phyloP scores from a whole-genome alignment of 306 rosid genomes.

The Glycine tomentella region DNA sequence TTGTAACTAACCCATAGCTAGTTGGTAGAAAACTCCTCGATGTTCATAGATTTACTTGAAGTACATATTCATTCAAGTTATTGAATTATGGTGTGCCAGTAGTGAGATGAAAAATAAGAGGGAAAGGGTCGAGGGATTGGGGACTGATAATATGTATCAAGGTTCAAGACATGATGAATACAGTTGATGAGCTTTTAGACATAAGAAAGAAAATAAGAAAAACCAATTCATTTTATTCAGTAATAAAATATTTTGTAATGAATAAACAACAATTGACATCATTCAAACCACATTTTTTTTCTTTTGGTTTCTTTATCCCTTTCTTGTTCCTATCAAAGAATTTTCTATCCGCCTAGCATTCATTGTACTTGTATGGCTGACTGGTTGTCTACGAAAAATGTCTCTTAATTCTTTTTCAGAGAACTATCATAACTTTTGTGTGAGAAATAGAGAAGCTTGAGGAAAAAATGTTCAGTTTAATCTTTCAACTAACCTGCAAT shows the following conservation, averaged over 20 bases:
- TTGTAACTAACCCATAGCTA: no score
- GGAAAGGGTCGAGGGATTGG: no score
- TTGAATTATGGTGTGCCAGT: neutral
- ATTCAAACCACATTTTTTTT: slow-evolving; percentile 22
- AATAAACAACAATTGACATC: slow-evolving; percentile 29
- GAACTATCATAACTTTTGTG: slow-evolving; percentile 8
- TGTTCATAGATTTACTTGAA: neutral
- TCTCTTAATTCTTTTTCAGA: slow-evolving; percentile 11
- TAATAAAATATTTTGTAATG: slow-evolving; percentile 16
- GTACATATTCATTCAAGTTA: neutral
- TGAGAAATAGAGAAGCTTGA: slow-evolving; percentile 37
- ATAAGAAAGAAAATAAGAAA: slow-evolving; percentile 6
- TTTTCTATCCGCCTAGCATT: slow-evolving; percentile 37
- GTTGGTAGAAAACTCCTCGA: neutral
- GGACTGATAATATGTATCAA: neutral
- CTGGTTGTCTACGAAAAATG: slow-evolving; percentile 25
- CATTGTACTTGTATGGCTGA: slow-evolving; percentile 40
- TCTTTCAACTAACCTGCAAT: slow-evolving; percentile 46
- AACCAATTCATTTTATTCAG: slow-evolving; percentile 33
- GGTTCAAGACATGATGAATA: neutral
- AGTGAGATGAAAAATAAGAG: neutral
- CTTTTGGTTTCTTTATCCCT: slow-evolving; percentile 5
- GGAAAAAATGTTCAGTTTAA: slow-evolving; percentile 26
- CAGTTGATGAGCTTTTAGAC: neutral
- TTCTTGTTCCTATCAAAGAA: slow-evolving; percentile 40